A percentile compares a stretch with the other conserved stretches of the same genome.
Conservation (phyloP, 768 basidiomycete species). For the Rhodotorula babjevae region DNA sequence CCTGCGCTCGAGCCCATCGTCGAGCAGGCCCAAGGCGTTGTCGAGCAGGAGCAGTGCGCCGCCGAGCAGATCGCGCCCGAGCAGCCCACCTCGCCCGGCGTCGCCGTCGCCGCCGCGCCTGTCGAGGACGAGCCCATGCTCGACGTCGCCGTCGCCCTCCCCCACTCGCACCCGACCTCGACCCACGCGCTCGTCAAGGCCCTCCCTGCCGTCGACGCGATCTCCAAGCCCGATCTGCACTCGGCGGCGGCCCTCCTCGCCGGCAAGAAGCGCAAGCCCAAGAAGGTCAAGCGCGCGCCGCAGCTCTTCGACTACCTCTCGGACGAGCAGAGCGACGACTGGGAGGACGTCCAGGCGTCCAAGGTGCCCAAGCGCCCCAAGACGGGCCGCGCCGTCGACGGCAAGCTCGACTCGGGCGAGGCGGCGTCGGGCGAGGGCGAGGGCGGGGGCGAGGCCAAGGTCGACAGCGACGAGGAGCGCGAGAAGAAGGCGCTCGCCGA, state of each 20-base stretch:
- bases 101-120: too few species aligned
- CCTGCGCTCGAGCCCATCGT: too few species aligned
- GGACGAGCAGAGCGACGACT: constrained; percentile 14
- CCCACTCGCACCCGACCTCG: not conserved
- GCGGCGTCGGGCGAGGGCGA: not conserved
- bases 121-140: too few species aligned
- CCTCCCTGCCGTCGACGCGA: not conserved
- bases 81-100: too few species aligned
- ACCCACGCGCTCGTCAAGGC: not conserved
- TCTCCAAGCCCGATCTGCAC: not conserved
- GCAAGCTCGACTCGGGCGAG: not conserved
- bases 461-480: not conserved
- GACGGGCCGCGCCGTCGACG: constrained; percentile 4
- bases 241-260: not conserved
- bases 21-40: too few species aligned
- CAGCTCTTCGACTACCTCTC: constrained; percentile 18
- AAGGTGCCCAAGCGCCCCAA: not conserved
- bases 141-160: too few species aligned
- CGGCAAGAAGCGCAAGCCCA: constrained; percentile 15
- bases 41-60: too few species aligned
- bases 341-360: not conserved
- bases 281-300: not conserved
- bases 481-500: not conserved
- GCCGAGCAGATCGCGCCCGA: too few species aligned
- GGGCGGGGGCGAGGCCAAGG: not conserved